Percentiles rank a stretch among this genome's conserved stretches.
Conservation (phyloP, 495 filamentous ascomycete species). For the Lasiosphaeria miniovina region DNA sequence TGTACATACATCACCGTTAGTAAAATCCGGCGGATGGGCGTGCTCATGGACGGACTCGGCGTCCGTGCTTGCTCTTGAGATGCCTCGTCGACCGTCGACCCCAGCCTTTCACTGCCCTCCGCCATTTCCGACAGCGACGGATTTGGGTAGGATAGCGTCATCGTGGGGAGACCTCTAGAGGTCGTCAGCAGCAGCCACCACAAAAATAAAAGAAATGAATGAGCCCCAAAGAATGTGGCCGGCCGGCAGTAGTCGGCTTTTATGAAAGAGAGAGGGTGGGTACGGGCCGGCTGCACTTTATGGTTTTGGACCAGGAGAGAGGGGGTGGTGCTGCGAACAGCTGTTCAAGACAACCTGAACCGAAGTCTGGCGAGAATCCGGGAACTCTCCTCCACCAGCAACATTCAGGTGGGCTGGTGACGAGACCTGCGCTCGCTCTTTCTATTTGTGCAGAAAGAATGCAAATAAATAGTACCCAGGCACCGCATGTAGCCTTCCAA, state of each 20-base stretch:
- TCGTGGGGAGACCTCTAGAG: background rate
- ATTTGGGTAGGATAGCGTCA: conserved; percentile 28
- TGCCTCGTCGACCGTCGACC: conserved; percentile 4
- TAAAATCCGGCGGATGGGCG: conserved; percentile 15
- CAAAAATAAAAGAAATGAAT: background rate
- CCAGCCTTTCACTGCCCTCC: conserved; percentile 1
- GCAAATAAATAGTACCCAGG: no score
- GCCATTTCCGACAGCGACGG: conserved; percentile 27
- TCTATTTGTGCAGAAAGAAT: no score
- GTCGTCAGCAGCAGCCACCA: background rate
- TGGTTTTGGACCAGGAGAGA: no score
- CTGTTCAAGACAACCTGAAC: no score
- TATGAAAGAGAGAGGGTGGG: no score
- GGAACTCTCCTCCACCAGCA: no score
- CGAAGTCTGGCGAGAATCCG: no score
- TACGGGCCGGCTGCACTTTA: no score
- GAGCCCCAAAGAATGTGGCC: background rate
- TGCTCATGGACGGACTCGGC: background rate
- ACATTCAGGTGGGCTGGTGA: no score
- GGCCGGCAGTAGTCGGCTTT: background rate
- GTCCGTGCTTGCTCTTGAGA: conserved; percentile 8
- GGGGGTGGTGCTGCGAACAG: no score
- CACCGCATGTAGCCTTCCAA: no score
- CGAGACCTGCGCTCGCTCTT: no score
- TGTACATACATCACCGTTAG: conserved; percentile 24